Evolutionary conservation across 768 basidiomycete species (phyloP).

Genomic region (Pulveroboletus sp.): DNA sequence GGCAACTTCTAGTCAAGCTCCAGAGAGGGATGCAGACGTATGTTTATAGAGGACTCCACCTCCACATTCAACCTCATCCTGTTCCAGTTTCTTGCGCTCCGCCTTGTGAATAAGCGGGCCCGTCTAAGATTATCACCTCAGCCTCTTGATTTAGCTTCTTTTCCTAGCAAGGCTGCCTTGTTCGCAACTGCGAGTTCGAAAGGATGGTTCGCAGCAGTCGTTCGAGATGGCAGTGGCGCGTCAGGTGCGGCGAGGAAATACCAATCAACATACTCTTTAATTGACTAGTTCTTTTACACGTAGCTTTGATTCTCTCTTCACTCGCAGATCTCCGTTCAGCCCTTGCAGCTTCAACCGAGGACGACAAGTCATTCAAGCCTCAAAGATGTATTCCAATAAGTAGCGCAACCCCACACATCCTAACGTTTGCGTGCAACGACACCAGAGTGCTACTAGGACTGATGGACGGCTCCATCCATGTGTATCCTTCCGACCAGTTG

Average conservation of each 20-base stretch:
- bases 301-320: constrained; percentile 63
- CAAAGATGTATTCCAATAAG: constrained; percentile 48
- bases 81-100: constrained; percentile 37
- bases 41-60: neutral
- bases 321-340: constrained; percentile 58
- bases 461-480: constrained; percentile 54
- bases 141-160: constrained; percentile 40
- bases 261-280: neutral
- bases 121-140: constrained; percentile 61
- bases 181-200: constrained; percentile 58
- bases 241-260: constrained; percentile 36
- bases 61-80: neutral
- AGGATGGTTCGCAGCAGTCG: constrained; percentile 72
- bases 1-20: constrained; percentile 20
- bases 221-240: constrained; percentile 30
- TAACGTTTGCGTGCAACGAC: constrained; percentile 60
- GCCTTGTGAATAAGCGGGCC: constrained; percentile 54
- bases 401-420: constrained; percentile 46
- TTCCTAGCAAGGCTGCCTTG: constrained; percentile 46
- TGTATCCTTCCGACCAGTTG: constrained; percentile 55
- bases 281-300: neutral
- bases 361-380: constrained; percentile 46
- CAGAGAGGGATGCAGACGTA: constrained; percentile 32
- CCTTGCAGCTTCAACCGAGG: constrained; percentile 41
- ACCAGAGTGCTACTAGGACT: constrained; percentile 59